Base-by-base conservation (phyloP, 2,329 filamentous ascomycete species). In the Macrophomina phaseolina region DNA sequence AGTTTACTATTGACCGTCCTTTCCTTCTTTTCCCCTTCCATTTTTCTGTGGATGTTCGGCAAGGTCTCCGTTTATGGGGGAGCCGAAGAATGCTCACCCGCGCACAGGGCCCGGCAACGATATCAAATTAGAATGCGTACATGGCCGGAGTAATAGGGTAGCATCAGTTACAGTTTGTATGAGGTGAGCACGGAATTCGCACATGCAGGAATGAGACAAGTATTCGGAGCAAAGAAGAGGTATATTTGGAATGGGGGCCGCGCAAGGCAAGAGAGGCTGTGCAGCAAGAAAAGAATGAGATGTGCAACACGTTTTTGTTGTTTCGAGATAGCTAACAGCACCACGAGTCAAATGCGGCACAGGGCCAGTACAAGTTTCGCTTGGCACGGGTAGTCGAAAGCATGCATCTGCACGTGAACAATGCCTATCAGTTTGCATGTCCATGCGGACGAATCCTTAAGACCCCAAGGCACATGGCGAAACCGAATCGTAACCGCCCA, bases 211-310 rank as follows among this genome's bases (percentile, higher is more conserved):
- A 4, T 34, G n/a, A 40, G 28, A 32, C 18, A 36, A 56, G n/a
- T 40, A 36, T 40, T 40, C 36, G 36, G 40, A 36, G 28, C 12
- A 30, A 45, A n/a, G 40, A 16, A 61, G 36, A 60, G 16, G 28
- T n/a, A 48, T n/a, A n/a, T 34, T 30, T 9, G 30, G 23, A 28
- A 46, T 18, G 56, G 30, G 23, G 55, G 56, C 56, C 56, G 40
- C 56, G 56, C 46, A 46, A 61, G 56, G 56, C 56, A 34, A 36
- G 48, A 1, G 56, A 61, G 56, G 56, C 56, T 61, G 56, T 61
- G 56, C 56, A 61, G 34, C 34, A 16, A 5, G 7, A 58, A 32
- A 58, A 40, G 34, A 16, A 23, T 23, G 23, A 60, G 40, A 58
- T 58, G 53, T 40, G 53, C 34, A 38, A 46, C n/a, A 11, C 18